Percentiles rank a stretch among this genome's conserved stretches.
Evolutionary conservation across 169 alveolate species (phyloP).

Genomic region (Cryptosporidium muris): DNA sequence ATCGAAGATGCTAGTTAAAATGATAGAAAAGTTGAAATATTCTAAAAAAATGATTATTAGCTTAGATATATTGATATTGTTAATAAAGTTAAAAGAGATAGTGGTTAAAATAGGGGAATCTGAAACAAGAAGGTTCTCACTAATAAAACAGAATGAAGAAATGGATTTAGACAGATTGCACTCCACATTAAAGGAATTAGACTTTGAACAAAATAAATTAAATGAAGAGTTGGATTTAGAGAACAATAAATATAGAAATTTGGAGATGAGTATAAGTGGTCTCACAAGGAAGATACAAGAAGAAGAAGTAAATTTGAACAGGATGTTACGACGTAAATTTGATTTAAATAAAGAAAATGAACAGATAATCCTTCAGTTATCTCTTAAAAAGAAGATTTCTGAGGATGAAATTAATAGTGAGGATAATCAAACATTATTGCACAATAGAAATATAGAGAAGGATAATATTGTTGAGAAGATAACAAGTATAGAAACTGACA

Average conservation of each 20-base stretch:
- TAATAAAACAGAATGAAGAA: not conserved
- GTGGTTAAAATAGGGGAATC: not conserved
- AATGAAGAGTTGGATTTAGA: not conserved
- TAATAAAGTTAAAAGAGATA: not conserved
- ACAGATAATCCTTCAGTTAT: too few species aligned
- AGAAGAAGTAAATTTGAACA: too few species aligned
- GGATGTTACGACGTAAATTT: too few species aligned
- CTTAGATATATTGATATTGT: not conserved
- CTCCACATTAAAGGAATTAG: not conserved
- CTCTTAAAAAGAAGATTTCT: too few species aligned
- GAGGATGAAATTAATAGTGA: too few species aligned
- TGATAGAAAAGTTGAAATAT: slow-evolving; percentile 8
- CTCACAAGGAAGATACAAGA: too few species aligned
- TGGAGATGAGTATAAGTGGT: not conserved
- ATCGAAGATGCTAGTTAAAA: not conserved
- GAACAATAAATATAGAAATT: not conserved
- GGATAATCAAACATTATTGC: too few species aligned
- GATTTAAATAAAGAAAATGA: too few species aligned
- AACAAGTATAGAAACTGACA: too few species aligned
- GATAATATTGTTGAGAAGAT: too few species aligned
- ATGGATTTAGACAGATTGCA: slow-evolving; percentile 9
- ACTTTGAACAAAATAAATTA: not conserved
- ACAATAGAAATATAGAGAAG: too few species aligned
- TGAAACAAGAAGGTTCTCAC: not conserved
- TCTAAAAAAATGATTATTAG: slow-evolving; percentile 12